A percentile compares a stretch with the other conserved stretches of the same genome.
Evolutionary conservation across 192 early-diverging fungal species (phyloP).

Genomic region (Coemansia sp.): DNA sequence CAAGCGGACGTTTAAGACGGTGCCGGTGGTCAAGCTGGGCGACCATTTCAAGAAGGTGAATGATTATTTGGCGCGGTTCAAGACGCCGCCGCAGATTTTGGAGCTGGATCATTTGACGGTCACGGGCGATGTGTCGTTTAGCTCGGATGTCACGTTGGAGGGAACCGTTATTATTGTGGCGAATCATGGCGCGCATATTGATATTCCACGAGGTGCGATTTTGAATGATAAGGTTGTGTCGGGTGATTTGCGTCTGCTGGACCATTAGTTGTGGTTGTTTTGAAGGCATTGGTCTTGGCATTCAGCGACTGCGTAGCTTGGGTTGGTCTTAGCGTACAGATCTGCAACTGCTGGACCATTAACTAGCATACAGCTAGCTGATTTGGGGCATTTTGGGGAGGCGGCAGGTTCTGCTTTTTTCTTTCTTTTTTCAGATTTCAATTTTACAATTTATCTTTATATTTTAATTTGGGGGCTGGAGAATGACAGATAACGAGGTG

Average conservation of each 20-base stretch:
- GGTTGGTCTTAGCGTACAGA: too few species aligned
- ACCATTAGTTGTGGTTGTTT: conserved; percentile 55
- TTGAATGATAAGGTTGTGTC: conserved; percentile 99
- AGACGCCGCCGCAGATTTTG: conserved; percentile 91
- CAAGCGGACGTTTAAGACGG: conserved; percentile 88
- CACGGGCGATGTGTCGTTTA: conserved; percentile 98
- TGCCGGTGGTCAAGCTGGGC: conserved; percentile 94
- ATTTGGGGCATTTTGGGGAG: too few species aligned
- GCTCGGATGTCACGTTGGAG: conserved; percentile 81
- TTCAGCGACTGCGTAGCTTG: too few species aligned
- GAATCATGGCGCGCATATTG: conserved; percentile 95
- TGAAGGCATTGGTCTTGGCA: not conserved
- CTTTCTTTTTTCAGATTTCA: too few species aligned
- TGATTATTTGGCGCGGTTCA: conserved; percentile 88
- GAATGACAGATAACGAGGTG: too few species aligned
- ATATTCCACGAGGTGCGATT: conserved; percentile 91
- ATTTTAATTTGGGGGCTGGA: too few species aligned
- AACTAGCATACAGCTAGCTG: too few species aligned
- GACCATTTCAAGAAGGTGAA: conserved; percentile 98
- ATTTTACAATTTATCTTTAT: too few species aligned
- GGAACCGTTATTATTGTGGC: conserved; percentile 99
- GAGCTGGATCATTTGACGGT: conserved; percentile 98
- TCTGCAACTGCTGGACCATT: too few species aligned
- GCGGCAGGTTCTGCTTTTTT: too few species aligned
- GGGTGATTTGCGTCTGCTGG: conserved; percentile 87